A percentile compares a stretch with the other conserved stretches of the same genome.
These are phyloP conservation scores for Harringtonia aguacate DNA, from an alignment of 2,329 filamentous ascomycete species.

Conservation along the genomic window DNA sequence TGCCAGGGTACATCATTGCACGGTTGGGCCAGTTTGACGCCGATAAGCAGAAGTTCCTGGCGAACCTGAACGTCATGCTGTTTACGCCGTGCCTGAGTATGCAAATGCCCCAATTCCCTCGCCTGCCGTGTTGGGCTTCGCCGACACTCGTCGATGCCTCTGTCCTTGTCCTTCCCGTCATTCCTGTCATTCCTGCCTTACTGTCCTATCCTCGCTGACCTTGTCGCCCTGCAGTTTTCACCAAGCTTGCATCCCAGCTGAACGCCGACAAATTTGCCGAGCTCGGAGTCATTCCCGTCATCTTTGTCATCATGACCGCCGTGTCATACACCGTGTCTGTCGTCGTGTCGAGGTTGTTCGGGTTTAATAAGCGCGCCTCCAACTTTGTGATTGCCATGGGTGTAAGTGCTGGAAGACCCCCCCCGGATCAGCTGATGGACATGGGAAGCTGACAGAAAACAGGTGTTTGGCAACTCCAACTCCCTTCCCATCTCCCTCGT, in stretches of 20 bases:
- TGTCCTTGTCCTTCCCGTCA: not conserved
- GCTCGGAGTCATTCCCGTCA: slow-evolving; percentile 86
- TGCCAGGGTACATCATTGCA: slow-evolving; percentile 90
- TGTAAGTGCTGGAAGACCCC: slow-evolving; percentile 22
- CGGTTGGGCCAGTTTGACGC: slow-evolving; percentile 87
- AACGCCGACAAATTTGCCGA: slow-evolving; percentile 84
- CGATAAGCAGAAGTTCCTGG: slow-evolving; percentile 91
- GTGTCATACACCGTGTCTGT: slow-evolving; percentile 75
- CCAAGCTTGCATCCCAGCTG: slow-evolving; percentile 88
- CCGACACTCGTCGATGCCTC: too few relatives aligned
- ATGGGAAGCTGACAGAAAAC: too few relatives aligned
- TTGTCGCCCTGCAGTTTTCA: slow-evolving; percentile 58
- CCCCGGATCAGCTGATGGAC: too few relatives aligned
- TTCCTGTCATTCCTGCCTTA: not conserved
- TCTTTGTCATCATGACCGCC: slow-evolving; percentile 79
- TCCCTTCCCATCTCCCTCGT: slow-evolving; percentile 95
- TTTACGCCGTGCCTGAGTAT: slow-evolving; percentile 94
- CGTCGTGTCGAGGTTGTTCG: slow-evolving; percentile 60
- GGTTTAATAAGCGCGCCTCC: slow-evolving; percentile 72
- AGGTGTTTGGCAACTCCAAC: slow-evolving; percentile 96
- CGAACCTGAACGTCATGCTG: slow-evolving; percentile 89
- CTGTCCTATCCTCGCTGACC: not conserved
- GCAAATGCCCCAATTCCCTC: not conserved
- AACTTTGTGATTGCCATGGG: slow-evolving; percentile 98
- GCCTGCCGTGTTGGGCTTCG: too few relatives aligned